phyloP scores from a whole-genome alignment of 1,284 basidiomycete genomes.

The Trichosporon sp. region DNA sequence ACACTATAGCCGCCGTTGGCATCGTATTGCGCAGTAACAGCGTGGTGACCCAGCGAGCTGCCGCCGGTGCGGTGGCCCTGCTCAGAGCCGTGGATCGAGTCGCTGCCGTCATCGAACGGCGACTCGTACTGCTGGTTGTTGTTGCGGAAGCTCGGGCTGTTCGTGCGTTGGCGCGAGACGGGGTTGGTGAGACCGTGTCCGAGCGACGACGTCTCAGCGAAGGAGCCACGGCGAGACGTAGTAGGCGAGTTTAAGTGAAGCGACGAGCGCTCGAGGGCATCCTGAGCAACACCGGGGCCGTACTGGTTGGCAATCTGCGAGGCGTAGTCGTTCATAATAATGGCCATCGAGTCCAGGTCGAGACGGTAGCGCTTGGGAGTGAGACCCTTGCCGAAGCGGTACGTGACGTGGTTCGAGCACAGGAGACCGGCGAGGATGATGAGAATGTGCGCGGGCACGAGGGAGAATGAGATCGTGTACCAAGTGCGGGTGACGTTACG shows the following conservation, averaged over 20 bases:
- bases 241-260: slow-evolving; percentile 25
- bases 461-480: slow-evolving; percentile 60
- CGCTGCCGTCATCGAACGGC: slow-evolving; percentile 12
- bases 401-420: slow-evolving; percentile 67
- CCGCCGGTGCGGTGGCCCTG: slow-evolving; percentile 8
- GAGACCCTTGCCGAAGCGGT: slow-evolving; percentile 70
- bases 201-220: slow-evolving; percentile 4
- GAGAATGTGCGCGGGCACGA: slow-evolving; percentile 60
- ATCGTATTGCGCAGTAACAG: not conserved
- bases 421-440: slow-evolving; percentile 61
- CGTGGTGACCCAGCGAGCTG: not conserved
- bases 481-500: slow-evolving; percentile 54
- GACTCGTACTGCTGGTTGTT: slow-evolving; percentile 10
- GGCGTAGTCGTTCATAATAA: slow-evolving; percentile 67
- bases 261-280: slow-evolving; percentile 40
- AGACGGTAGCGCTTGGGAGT: slow-evolving; percentile 66
- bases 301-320: slow-evolving; percentile 49
- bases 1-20: not conserved
- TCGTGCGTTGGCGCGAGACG: slow-evolving; percentile 2
- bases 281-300: slow-evolving; percentile 41
- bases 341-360: slow-evolving; percentile 59
- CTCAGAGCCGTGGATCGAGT: slow-evolving; percentile 5
- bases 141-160: not conserved
- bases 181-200: slow-evolving; percentile 1
- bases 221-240: slow-evolving; percentile 8